A percentile compares a stretch with the other conserved stretches of the same genome.
phyloP scores from a whole-genome alignment of 805 yeast species.

The Kazachstania taianensis region DNA sequence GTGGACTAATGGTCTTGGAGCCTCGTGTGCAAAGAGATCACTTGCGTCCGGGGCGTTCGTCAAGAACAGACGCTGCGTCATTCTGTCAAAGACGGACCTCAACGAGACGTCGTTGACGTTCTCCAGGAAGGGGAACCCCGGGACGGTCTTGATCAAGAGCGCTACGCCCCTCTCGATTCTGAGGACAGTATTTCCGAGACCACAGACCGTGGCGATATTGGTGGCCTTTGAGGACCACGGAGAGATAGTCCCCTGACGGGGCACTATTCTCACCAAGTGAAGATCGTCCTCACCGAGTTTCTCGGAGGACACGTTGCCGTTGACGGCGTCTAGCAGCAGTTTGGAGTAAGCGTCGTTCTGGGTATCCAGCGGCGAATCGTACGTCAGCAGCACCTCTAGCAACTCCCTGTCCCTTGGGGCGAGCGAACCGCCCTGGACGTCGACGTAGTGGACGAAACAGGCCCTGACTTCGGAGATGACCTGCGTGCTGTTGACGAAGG shows the following conservation, averaged over 20 bases:
- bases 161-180: conserved; percentile 89
- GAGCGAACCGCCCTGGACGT: conserved; percentile 32
- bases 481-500: conserved; percentile 49
- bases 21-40: conserved; percentile 68
- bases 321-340: conserved; percentile 21
- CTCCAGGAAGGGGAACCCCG: conserved; percentile 57
- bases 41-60: conserved; percentile 52
- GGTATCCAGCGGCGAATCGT: conserved; percentile 57
- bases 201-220: conserved; percentile 83
- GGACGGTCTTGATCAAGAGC: conserved; percentile 56
- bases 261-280: conserved; percentile 65
- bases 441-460: conserved; percentile 72
- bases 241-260: conserved; percentile 92
- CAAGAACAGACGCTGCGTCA: conserved; percentile 72
- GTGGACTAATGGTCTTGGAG: conserved; percentile 73
- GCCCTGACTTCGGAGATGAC: conserved; percentile 64
- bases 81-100: conserved; percentile 76
- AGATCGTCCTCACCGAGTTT: conserved; percentile 31
- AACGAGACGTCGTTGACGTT: conserved; percentile 47
- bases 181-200: conserved; percentile 57
- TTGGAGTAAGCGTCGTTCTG: conserved; percentile 30
- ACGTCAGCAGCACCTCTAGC: conserved; percentile 55
- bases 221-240: conserved; percentile 99
- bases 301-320: conserved; percentile 12
- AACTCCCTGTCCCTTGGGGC: conserved; percentile 36